Conservation (phyloP, 495 filamentous ascomycete genomes). For the Penicillium salamii region DNA sequence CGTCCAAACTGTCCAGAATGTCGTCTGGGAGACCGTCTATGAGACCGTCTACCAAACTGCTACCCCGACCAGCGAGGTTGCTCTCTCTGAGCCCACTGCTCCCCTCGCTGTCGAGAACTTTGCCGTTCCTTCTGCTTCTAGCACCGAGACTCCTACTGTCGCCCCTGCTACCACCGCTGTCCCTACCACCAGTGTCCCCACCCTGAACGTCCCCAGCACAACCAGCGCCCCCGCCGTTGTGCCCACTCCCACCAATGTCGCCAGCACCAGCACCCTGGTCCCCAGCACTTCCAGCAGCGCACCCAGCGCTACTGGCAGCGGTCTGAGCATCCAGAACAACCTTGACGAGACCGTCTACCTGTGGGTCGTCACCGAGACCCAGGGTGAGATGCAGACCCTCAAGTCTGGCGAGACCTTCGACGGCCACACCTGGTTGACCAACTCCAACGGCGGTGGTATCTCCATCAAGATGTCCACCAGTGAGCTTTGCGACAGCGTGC, state of each 20-base stretch:
- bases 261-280: constrained; percentile 6
- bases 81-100: not conserved
- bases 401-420: constrained; percentile 24
- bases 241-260: constrained; percentile 6
- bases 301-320: constrained; percentile 14
- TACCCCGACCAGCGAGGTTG: not conserved
- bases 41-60: constrained; percentile 4
- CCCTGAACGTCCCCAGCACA: not conserved
- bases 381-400: constrained; percentile 26
- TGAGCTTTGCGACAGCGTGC: constrained; percentile 19
- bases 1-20: not conserved
- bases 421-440: constrained; percentile 31
- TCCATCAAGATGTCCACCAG: constrained; percentile 43
- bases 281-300: constrained; percentile 10
- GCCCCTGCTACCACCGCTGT: not conserved
- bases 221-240: constrained; percentile 2
- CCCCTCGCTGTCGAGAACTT: not conserved
- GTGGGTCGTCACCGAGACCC: constrained; percentile 30
- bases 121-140: not conserved
- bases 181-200: constrained; percentile 1
- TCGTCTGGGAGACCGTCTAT: constrained; percentile 7
- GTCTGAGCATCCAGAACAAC: constrained; percentile 39
- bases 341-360: constrained; percentile 31
- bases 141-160: not conserved
- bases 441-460: constrained; percentile 37